phyloP scores from a whole-genome alignment of 768 basidiomycete species.

The Strobilomyces confusus region DNA sequence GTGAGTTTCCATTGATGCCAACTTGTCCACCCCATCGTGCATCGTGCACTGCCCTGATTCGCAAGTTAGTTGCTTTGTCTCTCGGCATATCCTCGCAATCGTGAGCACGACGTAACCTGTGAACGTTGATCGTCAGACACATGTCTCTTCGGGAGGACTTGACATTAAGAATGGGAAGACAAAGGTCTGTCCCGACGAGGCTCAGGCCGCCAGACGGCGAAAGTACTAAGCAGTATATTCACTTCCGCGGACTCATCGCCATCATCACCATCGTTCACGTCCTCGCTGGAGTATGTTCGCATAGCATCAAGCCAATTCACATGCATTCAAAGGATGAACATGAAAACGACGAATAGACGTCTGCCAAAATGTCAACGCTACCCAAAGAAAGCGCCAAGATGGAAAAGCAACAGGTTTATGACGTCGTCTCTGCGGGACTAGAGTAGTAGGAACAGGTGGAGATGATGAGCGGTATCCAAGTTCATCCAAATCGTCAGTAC shows the following conservation, averaged over 20 bases:
- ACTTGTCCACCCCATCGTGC: neutral
- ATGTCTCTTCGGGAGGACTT: too few relatives aligned
- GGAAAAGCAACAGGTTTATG: neutral
- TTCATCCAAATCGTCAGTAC: neutral
- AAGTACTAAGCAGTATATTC: too few relatives aligned
- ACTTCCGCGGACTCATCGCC: neutral
- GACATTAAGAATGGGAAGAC: too few relatives aligned
- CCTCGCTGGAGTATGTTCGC: neutral
- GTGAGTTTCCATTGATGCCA: neutral
- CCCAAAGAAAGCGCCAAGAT: neutral
- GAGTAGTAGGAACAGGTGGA: neutral
- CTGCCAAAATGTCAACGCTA: neutral
- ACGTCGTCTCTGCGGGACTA: neutral
- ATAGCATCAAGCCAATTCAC: neutral
- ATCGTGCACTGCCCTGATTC: neutral
- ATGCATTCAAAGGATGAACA: neutral
- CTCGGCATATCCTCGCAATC: neutral
- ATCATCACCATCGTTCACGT: neutral
- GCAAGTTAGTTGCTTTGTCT: too few relatives aligned
- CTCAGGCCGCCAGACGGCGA: too few relatives aligned
- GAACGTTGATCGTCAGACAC: neutral
- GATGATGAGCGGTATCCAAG: neutral
- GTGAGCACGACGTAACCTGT: neutral
- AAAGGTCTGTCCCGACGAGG: too few relatives aligned
- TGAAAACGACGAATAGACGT: neutral